phyloP scores from a whole-genome alignment of 2,329 filamentous ascomycete genomes.

The Sclerotinia trifoliorum region DNA sequence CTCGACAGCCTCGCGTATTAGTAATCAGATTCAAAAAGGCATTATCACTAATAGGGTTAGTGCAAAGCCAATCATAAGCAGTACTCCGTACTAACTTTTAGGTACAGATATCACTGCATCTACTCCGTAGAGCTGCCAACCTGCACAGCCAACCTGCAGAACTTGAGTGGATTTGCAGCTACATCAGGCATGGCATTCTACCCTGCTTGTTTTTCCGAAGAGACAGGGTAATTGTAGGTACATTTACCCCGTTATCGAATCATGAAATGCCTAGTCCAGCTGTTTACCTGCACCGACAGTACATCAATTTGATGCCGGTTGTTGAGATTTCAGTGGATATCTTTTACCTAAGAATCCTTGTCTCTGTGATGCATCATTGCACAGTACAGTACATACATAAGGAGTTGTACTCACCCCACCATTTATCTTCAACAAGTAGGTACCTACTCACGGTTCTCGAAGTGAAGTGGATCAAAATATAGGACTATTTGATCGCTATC shows the following conservation, averaged over 20 bases:
- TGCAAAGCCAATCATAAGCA: background rate
- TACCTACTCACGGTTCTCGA: background rate
- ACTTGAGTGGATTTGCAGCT: background rate
- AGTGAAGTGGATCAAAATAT: background rate
- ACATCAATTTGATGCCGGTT: background rate
- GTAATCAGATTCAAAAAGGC: background rate
- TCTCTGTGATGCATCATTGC: background rate
- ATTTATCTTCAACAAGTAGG: background rate
- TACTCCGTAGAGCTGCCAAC: background rate
- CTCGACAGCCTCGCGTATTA: conserved; percentile 17
- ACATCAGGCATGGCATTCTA: background rate
- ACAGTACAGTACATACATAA: background rate
- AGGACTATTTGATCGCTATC: background rate
- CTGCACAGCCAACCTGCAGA: background rate
- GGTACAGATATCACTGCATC: background rate
- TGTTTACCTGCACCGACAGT: background rate
- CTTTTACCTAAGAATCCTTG: background rate
- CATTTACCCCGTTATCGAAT: background rate
- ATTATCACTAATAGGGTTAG: background rate
- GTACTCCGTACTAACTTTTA: background rate
- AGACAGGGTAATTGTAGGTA: background rate
- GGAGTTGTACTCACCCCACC: background rate
- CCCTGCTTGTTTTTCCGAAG: background rate
- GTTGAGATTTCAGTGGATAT: background rate
- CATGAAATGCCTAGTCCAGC: background rate